Conservation (phyloP, 192 early-diverging fungal species). For the Backusella liffmaniae region DNA sequence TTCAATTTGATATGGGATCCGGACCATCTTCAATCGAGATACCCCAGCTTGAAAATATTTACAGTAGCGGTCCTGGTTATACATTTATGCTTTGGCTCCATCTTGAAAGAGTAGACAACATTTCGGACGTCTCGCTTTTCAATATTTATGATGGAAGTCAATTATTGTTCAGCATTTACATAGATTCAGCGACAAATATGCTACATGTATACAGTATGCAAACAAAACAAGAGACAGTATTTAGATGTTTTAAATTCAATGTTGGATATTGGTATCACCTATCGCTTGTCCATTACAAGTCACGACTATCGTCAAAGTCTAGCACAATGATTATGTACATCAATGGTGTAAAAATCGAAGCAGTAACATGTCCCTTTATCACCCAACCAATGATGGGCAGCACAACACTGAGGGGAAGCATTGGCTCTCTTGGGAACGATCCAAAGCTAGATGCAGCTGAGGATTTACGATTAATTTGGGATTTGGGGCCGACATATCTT, state of each 20-base stretch:
- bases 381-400: conserved; percentile 32
- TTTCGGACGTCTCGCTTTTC: conserved; percentile 42
- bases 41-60: conserved; percentile 47
- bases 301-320: conserved; percentile 41
- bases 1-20: conserved; percentile 54
- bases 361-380: conserved; percentile 56
- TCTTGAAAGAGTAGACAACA: conserved; percentile 54
- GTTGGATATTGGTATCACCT: conserved; percentile 67
- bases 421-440: conserved; percentile 37
- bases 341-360: conserved; percentile 57
- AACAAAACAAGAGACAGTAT: conserved; percentile 44
- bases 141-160: conserved; percentile 51
- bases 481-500: conserved; percentile 66
- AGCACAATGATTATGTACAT: conserved; percentile 60
- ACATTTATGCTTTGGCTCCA: conserved; percentile 62
- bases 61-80: conserved; percentile 54
- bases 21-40: conserved; percentile 42
- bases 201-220: conserved; percentile 40
- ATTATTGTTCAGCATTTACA: conserved; percentile 39
- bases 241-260: conserved; percentile 53
- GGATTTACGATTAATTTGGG: conserved; percentile 43
- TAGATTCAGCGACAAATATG: conserved; percentile 46
- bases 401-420: conserved; percentile 36
- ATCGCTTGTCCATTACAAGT: conserved; percentile 60
- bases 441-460: conserved; percentile 12